Percentiles rank a stretch among this genome's conserved stretches.
Conservation (phyloP, 1,284 basidiomycete species). For the Malassezia brasiliensis region DNA sequence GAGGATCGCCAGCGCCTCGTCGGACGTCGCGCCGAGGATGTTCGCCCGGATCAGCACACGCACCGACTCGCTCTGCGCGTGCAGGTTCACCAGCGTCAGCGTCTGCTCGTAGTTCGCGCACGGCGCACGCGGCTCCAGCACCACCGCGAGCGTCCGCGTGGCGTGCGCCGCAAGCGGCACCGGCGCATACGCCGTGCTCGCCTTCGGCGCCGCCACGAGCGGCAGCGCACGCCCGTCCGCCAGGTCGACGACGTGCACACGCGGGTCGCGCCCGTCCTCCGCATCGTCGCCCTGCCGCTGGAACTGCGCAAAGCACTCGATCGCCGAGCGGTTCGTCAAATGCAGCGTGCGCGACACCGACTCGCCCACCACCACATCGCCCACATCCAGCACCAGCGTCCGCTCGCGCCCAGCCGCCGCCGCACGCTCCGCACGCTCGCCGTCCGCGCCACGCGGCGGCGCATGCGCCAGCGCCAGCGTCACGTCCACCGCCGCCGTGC, state of each 20-base stretch:
- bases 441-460: constrained; percentile 18
- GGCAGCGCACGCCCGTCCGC: constrained; percentile 21
- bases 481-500: constrained; percentile 17
- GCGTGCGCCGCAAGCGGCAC: constrained; percentile 26
- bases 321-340: constrained; percentile 33
- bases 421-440: constrained; percentile 13
- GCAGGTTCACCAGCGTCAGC: constrained; percentile 36
- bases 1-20: constrained; percentile 50
- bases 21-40: constrained; percentile 42
- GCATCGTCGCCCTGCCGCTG: constrained; percentile 28
- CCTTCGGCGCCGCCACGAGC: constrained; percentile 20
- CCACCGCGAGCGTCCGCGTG: constrained; percentile 8
- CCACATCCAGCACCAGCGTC: constrained; percentile 36
- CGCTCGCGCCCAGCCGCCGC: constrained; percentile 7
- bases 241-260: constrained; percentile 21
- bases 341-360: constrained; percentile 24
- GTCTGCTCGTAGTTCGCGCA: constrained; percentile 43
- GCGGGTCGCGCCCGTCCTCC: constrained; percentile 32
- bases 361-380: constrained; percentile 42
- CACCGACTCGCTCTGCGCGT: constrained; percentile 32
- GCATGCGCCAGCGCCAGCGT: constrained; percentile 26
- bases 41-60: constrained; percentile 42
- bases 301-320: constrained; percentile 41
- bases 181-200: constrained; percentile 19
- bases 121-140: constrained; percentile 19